These are phyloP conservation scores for Argentina anserina DNA, from an alignment of 306 rosid genomes.

Conservation along the genomic window DNA sequence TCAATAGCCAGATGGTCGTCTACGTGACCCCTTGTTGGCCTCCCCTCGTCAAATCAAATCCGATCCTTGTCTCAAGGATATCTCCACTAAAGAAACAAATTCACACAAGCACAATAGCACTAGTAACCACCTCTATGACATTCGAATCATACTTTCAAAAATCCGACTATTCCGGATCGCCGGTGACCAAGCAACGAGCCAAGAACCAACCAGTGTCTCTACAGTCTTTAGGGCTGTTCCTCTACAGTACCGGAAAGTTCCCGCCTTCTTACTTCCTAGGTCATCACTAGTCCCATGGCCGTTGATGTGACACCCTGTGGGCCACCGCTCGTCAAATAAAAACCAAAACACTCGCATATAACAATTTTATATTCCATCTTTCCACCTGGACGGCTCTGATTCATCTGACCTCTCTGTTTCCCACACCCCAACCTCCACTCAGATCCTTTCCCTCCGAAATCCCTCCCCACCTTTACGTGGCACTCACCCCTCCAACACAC, in stretches of 20 bases:
- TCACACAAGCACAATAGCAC: too few species aligned
- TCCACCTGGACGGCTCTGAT: constrained; percentile 38
- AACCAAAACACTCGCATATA: background rate
- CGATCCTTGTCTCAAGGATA: too few species aligned
- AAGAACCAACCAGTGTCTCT: too few species aligned
- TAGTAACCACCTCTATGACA: background rate
- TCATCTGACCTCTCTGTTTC: constrained; percentile 20
- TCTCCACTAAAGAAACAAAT: too few species aligned
- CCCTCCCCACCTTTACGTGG: constrained; percentile 30
- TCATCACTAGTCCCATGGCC: background rate
- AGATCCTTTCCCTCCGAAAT: constrained; percentile 45
- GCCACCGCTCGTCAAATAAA: constrained; percentile 48
- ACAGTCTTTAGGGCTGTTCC: background rate
- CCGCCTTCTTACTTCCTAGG: background rate
- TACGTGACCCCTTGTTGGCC: too few species aligned
- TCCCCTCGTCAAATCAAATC: too few species aligned
- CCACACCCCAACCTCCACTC: constrained; percentile 26
- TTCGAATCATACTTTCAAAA: too few species aligned
- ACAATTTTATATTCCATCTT: background rate
- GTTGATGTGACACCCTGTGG: constrained; percentile 29
- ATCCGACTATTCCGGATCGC: background rate
- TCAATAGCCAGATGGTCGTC: too few species aligned
- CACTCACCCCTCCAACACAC: constrained; percentile 28
- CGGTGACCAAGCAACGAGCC: too few species aligned
- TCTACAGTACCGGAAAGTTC: background rate